Conservation (phyloP, 2,329 filamentous ascomycete genomes). For the Ambrosiella xylebori region DNA sequence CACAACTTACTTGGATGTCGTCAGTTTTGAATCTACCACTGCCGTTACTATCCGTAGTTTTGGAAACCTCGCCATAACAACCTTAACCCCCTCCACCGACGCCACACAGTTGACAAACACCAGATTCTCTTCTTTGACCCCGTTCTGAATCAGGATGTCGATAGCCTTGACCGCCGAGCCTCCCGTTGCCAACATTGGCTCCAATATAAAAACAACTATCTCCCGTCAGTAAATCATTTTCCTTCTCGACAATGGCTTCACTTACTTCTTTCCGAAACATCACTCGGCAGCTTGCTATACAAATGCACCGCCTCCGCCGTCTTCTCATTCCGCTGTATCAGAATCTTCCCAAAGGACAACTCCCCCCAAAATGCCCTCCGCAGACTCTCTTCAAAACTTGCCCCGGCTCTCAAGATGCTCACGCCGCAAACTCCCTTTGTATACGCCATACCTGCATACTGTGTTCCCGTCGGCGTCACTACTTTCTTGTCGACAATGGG, state of each 20-base stretch:
- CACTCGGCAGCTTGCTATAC: conserved; percentile 19
- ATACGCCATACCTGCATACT: conserved; percentile 11
- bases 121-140: conserved; percentile 17
- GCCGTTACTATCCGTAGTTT: conserved; percentile 16
- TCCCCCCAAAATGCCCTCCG: conserved; percentile 18
- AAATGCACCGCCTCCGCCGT: conserved; percentile 18
- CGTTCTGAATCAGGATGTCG: conserved; percentile 13
- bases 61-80: conserved; percentile 15
- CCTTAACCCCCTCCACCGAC: conserved; percentile 16
- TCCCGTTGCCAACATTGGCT: conserved; percentile 17
- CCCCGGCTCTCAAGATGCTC: conserved; percentile 20
- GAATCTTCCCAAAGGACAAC: conserved; percentile 19
- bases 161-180: conserved; percentile 16
- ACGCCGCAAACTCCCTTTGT: conserved; percentile 18
- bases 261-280: conserved; percentile 14
- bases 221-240: neutral
- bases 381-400: conserved; percentile 19
- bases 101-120: conserved; percentile 19
- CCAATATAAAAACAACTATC: conserved; percentile 15
- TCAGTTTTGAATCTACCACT: conserved; percentile 14
- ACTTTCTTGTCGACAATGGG: conserved; percentile 10
- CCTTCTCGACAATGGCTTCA: neutral
- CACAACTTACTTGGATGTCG: conserved; percentile 14
- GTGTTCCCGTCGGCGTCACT: conserved; percentile 13
- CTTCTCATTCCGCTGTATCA: conserved; percentile 20